These are phyloP conservation scores for Neohortaea acidophila DNA, from an alignment of 495 filamentous ascomycete genomes.

Conservation along the genomic window DNA sequence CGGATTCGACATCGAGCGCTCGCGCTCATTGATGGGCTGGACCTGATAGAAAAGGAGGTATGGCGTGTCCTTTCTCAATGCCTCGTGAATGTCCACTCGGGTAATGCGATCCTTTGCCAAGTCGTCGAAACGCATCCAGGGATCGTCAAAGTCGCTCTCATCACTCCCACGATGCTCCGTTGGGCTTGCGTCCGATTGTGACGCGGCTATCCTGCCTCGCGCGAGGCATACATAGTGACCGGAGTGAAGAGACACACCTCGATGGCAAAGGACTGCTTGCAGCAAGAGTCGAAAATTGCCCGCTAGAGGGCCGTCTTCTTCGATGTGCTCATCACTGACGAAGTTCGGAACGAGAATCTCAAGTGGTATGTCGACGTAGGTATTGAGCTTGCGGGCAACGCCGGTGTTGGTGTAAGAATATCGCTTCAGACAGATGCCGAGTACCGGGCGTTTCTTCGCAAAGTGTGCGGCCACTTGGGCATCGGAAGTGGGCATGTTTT, in stretches of 20 bases:
- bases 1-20: conserved; percentile 24
- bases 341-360: conserved; percentile 82
- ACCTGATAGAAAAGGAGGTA: conserved; percentile 95
- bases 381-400: conserved; percentile 50
- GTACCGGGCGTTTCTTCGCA: conserved; percentile 56
- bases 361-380: conserved; percentile 79
- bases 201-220: conserved; percentile 39
- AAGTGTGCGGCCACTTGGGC: conserved; percentile 60
- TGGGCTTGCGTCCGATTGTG: conserved; percentile 27
- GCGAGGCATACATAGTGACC: conserved; percentile 84
- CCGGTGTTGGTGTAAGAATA: conserved; percentile 65
- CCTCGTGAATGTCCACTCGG: conserved; percentile 61
- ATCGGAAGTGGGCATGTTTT: conserved; percentile 55
- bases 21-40: conserved; percentile 61
- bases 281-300: conserved; percentile 79
- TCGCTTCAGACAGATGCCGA: conserved; percentile 83
- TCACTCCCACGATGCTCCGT: conserved; percentile 28
- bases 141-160: conserved; percentile 36
- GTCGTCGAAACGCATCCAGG: conserved; percentile 89
- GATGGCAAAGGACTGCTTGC: conserved; percentile 81
- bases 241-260: conserved; percentile 72
- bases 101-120: conserved; percentile 54
- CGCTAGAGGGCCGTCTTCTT: conserved; percentile 47
- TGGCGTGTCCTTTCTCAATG: conserved; percentile 68
- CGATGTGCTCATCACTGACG: conserved; percentile 60